Conservation (phyloP, 208 protist genomes). For the Hexamita inflata region DNA sequence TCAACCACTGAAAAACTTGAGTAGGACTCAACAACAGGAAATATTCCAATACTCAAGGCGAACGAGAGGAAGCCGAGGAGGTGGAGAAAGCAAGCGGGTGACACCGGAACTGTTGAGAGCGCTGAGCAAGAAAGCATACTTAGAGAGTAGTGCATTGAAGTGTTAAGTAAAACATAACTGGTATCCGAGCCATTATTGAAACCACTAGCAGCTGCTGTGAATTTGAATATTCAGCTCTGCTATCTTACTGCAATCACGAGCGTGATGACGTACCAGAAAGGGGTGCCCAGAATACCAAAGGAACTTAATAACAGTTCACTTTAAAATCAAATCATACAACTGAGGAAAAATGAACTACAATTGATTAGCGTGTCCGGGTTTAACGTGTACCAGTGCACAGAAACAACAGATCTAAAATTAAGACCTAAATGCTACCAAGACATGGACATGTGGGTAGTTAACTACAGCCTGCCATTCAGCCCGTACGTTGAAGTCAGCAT, state of each 20-base stretch:
- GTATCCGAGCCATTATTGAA: background rate
- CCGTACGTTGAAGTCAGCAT: background rate
- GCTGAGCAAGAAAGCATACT: background rate
- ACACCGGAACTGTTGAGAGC: background rate
- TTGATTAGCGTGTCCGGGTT: background rate
- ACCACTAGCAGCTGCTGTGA: background rate
- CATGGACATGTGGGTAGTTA: background rate
- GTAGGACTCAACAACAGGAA: background rate
- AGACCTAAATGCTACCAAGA: background rate
- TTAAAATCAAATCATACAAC: background rate
- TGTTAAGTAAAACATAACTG: background rate
- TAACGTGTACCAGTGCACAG: background rate
- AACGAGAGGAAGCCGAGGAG: background rate
- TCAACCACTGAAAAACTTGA: background rate
- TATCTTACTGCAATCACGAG: background rate
- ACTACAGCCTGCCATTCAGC: background rate
- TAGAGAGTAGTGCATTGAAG: background rate
- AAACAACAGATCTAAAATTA: background rate
- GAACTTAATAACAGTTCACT: background rate
- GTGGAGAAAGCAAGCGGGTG: background rate
- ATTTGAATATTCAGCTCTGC: background rate
- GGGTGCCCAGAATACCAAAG: background rate
- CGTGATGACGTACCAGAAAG: background rate
- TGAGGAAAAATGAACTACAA: background rate
- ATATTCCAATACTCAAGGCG: background rate